These are phyloP conservation scores for Cladophialophora carrionii DNA, from an alignment of 2,329 filamentous ascomycete genomes.

Conservation along the genomic window DNA sequence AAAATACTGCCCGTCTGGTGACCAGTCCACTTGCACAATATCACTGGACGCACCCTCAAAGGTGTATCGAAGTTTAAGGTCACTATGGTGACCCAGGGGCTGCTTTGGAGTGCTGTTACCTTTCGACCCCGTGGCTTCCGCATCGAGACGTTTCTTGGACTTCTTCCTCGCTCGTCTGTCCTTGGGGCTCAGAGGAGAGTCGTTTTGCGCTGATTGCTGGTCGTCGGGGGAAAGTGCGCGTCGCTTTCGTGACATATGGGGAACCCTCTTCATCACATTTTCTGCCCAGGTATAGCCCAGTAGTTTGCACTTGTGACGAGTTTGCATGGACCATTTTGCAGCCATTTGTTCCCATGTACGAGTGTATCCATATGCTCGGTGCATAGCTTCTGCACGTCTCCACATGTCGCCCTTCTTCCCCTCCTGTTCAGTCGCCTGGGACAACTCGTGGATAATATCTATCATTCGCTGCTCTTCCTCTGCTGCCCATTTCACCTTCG, in stretches of 20 bases:
- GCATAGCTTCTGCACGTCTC: slow-evolving; percentile 4
- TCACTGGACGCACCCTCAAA: slow-evolving; percentile 64
- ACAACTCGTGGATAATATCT: slow-evolving; percentile 7
- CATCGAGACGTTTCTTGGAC: neutral
- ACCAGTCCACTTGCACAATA: slow-evolving; percentile 61
- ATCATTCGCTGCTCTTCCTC: slow-evolving; percentile 17
- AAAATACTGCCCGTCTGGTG: slow-evolving; percentile 57
- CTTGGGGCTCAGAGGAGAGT: neutral
- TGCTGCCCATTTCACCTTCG: slow-evolving; percentile 4
- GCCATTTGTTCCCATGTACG: slow-evolving; percentile 11
- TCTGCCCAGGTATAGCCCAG: slow-evolving; percentile 10
- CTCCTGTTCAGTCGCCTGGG: neutral
- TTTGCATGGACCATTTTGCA: slow-evolving; percentile 15
- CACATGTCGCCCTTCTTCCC: slow-evolving; percentile 4
- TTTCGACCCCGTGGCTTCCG: neutral
- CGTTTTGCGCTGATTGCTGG: neutral
- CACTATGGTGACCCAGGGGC: neutral
- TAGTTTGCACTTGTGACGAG: slow-evolving; percentile 10
- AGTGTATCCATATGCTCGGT: slow-evolving; percentile 1
- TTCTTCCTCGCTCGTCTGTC: neutral
- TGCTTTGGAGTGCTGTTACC: neutral
- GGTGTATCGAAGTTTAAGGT: slow-evolving; percentile 24
- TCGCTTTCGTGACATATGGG: slow-evolving; percentile 10
- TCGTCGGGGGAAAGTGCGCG: neutral
- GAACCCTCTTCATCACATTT: slow-evolving; percentile 9